Evolutionary conservation across 441 rosid species (phyloP), one percentile per base, ranked within the genome.

Genomic region (Syzygium syzygioides): DNA sequence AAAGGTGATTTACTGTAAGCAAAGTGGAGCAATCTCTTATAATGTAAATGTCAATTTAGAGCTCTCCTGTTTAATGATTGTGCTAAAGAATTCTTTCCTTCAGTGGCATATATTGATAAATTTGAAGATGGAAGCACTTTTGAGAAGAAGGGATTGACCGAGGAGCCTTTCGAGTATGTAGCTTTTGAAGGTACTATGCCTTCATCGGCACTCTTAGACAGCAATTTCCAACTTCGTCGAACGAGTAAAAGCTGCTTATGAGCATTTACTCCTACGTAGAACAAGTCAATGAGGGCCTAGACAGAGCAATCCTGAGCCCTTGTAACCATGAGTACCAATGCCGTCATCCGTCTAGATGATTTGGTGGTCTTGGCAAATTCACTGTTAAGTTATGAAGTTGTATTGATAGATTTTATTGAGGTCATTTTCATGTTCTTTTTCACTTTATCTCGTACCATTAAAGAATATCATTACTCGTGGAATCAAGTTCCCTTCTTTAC

Each of bases 221-320:
- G 14, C 48, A 34, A 68, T 68, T 34, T 19, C 79, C 79, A 5
- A 34, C 48, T 68, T 34, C 79, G 26, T 34, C 14, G 7, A 34
- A 68, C 10, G 28, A 68, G 79, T 34, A 34, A 26, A 68, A 68
- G 26, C 79, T 54, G 11, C 83, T 45, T 80, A 34, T 71, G 79
- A 68, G 79, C 10, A 14, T 19, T 68, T 68, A 20, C 3, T 48
- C 48, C 48, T 56, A 45, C 56, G 7, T 85, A 95, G 96, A 93
- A 53, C 93, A 94, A 91, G 90, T 94, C n/a, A 93, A 91, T 86
- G 96, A 95, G 53, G 96, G 96, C 25, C 91, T 94, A 15, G 97
- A 96, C 76, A 92, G 91, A 92, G 93, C 91, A 59, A 91, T 95
- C 54, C 92, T 91, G 96, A 93, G 95, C 96, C 55, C 50, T 88